Evolutionary conservation across 345 rosid species (phyloP), one percentile per base, ranked within the genome.

Genomic region (Carallia pectinifolia): DNA sequence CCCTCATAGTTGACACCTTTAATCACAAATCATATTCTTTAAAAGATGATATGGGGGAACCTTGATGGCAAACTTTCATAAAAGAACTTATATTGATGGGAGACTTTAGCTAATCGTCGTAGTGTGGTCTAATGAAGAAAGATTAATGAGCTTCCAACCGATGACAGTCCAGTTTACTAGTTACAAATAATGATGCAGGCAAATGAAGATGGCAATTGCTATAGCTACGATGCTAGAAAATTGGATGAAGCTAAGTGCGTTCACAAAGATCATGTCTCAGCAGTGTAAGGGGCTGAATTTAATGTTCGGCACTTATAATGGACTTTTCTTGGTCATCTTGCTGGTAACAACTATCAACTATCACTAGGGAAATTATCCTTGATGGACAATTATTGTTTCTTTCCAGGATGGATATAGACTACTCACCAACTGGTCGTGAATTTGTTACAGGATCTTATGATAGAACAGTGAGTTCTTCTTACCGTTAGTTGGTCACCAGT

Each of bases 401-500:
- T 66, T 67, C 10, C 85, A 96, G 99, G 80, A 86, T 92, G 97
- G 98, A 96, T 85, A 90, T 96, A 73, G 98, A 96, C 83, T 92
- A 82, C 80, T 92, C 98, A 3, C 97, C 99, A 40, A 92, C 99
- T 33, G 99, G 99, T 60, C 89, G 99, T 62, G 99, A 96, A 80
- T 96, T 96, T 68, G 97, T 89, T 13, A 96, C 98, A 6, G 99
- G 98, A 68, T 96, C 99, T 64, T 92, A 96, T 81, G 97, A 96
- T 79, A 89, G 98, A 76, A 90, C 98, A 1, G 98, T 90, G 72
- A 83, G 90, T 74, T 66, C 56, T 30, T 50, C 60, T 59, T 38
- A 30, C 61, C 38, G 31, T 58, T 65, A 58, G 47, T 63, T 59
- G 27, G 53, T 37, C 52, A 13, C 17, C 17, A 5, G 7, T 52